Evolutionary conservation across 331 rosid species (phyloP).

Genomic region (Malus hybrid): DNA sequence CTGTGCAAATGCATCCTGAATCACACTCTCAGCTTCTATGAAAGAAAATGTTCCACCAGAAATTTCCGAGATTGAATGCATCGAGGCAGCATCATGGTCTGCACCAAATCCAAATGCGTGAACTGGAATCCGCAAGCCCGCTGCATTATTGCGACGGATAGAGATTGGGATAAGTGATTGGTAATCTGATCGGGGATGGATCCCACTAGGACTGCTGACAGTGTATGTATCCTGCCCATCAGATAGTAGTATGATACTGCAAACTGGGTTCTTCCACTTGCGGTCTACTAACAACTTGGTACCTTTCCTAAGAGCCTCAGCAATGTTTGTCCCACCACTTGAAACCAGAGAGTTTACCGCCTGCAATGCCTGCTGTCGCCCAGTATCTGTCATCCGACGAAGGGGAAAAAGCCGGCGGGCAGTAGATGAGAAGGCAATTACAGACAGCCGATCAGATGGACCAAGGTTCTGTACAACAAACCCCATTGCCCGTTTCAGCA

Average conservation of each 20-base stretch:
- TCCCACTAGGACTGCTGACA: slow-evolving; percentile 18
- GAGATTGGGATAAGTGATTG: slow-evolving; percentile 63
- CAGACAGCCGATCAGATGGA: slow-evolving; percentile 77
- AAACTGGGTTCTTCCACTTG: slow-evolving; percentile 71
- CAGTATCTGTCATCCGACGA: slow-evolving; percentile 63
- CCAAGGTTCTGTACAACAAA: slow-evolving; percentile 87
- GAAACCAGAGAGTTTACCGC: slow-evolving; percentile 64
- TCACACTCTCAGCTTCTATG: slow-evolving; percentile 72
- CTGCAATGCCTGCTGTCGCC: slow-evolving; percentile 66
- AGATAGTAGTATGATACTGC: slow-evolving; percentile 76
- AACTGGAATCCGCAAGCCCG: slow-evolving; percentile 66
- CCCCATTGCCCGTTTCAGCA: slow-evolving; percentile 90
- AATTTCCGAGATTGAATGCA: slow-evolving; percentile 86
- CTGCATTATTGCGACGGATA: slow-evolving; percentile 35
- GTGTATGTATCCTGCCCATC: slow-evolving; percentile 92
- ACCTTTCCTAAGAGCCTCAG: slow-evolving; percentile 72
- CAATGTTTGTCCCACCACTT: slow-evolving; percentile 79
- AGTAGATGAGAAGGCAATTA: slow-evolving; percentile 75
- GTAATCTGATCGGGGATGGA: slow-evolving; percentile 28
- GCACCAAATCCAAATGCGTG: slow-evolving; percentile 91
- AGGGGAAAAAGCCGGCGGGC: slow-evolving; percentile 88
- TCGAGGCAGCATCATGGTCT: slow-evolving; percentile 78
- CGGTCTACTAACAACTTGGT: slow-evolving; percentile 77
- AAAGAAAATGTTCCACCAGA: slow-evolving; percentile 98
- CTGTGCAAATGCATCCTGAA: slow-evolving; percentile 98